A percentile compares a stretch with the other conserved stretches of the same genome.
phyloP scores from a whole-genome alignment of 139 green algal genomes.

The Coelastrella sp. region DNA sequence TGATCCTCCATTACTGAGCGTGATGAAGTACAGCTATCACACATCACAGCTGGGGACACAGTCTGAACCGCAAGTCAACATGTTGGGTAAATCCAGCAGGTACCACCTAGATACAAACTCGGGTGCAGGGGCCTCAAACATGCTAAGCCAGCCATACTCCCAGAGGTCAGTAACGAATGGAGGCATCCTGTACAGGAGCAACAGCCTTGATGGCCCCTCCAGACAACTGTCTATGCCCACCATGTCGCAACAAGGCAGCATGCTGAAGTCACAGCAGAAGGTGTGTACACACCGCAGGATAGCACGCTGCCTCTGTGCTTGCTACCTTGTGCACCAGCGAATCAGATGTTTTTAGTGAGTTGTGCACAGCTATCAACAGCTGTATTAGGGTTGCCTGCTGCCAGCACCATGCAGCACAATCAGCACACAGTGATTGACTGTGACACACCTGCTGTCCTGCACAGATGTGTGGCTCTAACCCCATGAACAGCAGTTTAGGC shows the following conservation, averaged over 20 bases:
- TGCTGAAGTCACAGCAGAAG: background rate
- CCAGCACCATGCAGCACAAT: background rate
- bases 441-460: no score
- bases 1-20: no score
- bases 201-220: background rate
- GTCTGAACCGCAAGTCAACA: background rate
- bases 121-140: background rate
- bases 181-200: background rate
- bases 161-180: background rate
- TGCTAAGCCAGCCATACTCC: background rate
- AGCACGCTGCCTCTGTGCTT: background rate
- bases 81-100: background rate
- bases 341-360: no score
- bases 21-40: background rate
- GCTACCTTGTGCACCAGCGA: background rate
- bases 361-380: no score
- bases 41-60: background rate
- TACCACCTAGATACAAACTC: background rate
- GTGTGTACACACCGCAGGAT: no score
- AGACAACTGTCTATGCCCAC: background rate
- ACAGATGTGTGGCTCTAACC: background rate
- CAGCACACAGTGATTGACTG: no score
- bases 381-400: no score
- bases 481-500: background rate
- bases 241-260: slow-evolving; percentile 2